Evolutionary conservation across 169 alveolate species (phyloP).

Genomic region (Cryptosporidium ubiquitum): DNA sequence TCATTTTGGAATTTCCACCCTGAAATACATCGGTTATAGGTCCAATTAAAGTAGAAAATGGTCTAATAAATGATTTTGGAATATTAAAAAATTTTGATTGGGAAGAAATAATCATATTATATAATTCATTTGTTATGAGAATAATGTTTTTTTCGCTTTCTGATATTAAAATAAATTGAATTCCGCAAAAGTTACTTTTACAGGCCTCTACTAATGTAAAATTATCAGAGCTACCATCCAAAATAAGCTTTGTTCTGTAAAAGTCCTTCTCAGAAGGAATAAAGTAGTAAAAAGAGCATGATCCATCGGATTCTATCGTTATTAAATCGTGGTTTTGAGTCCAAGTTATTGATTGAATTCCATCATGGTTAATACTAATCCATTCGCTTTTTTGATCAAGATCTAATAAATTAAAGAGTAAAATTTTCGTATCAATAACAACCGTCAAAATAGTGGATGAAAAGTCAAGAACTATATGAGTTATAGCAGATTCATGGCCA

Average conservation of each 20-base stretch:
- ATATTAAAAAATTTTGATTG: not conserved
- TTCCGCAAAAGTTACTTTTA: not conserved
- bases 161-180: slow-evolving; percentile 19
- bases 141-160: slow-evolving; percentile 1
- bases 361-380: slow-evolving; percentile 17
- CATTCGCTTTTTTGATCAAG: not conserved
- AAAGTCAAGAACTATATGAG: slow-evolving; percentile 20
- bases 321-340: slow-evolving; percentile 44
- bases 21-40: not conserved
- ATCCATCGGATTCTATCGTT: slow-evolving; percentile 26
- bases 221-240: not conserved
- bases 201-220: slow-evolving; percentile 16
- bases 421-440: not conserved
- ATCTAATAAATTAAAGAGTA: slow-evolving; percentile 17
- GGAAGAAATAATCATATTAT: not conserved
- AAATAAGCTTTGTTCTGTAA: not conserved
- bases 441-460: slow-evolving; percentile 38
- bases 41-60: not conserved
- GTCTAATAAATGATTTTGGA: slow-evolving; percentile 4
- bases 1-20: not conserved
- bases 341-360: slow-evolving; percentile 7
- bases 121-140: slow-evolving; percentile 14
- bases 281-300: slow-evolving; percentile 16
- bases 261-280: not conserved
- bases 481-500: not conserved